Conservation (phyloP, 208 protist genomes). For the Leishmania amazonensis region DNA sequence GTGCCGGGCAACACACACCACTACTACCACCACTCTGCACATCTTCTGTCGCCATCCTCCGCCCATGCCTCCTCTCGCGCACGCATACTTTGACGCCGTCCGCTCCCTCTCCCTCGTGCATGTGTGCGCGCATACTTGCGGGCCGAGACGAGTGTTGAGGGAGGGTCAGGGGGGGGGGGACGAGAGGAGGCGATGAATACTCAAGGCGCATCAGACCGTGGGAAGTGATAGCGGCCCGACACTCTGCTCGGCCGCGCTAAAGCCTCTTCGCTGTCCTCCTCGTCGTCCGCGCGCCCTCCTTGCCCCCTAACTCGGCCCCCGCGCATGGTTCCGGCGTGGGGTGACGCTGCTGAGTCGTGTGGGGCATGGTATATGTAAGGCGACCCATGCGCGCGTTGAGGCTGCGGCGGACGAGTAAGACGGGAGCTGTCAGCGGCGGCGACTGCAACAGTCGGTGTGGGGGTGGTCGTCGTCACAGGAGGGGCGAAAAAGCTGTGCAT, state of each 20-base stretch:
- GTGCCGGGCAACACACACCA: not conserved
- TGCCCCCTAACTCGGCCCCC: not conserved
- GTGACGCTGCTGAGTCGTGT: not conserved
- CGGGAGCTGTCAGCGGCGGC: not conserved
- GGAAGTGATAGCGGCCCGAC: conserved; percentile 27
- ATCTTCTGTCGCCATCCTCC: not conserved
- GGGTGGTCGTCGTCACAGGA: not conserved
- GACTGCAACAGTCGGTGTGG: not conserved
- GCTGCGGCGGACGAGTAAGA: not conserved
- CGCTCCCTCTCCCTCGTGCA: not conserved
- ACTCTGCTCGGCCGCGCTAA: conserved; percentile 19
- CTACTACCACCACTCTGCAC: not conserved
- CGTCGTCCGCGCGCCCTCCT: conserved; percentile 1
- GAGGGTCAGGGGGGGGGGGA: not conserved
- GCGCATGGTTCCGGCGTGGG: not conserved
- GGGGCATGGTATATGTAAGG: not conserved
- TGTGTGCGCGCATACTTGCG: not conserved
- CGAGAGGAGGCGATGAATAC: not conserved
- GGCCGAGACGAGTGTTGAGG: not conserved
- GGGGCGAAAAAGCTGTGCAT: conserved; percentile 10
- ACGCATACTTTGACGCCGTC: not conserved
- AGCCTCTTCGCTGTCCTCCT: conserved; percentile 15
- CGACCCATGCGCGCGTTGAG: not conserved
- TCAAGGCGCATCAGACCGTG: conserved; percentile 3
- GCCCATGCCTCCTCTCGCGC: not conserved